phyloP scores from a whole-genome alignment of 192 early-diverging fungal genomes.

The Lobulomyces angularis region DNA sequence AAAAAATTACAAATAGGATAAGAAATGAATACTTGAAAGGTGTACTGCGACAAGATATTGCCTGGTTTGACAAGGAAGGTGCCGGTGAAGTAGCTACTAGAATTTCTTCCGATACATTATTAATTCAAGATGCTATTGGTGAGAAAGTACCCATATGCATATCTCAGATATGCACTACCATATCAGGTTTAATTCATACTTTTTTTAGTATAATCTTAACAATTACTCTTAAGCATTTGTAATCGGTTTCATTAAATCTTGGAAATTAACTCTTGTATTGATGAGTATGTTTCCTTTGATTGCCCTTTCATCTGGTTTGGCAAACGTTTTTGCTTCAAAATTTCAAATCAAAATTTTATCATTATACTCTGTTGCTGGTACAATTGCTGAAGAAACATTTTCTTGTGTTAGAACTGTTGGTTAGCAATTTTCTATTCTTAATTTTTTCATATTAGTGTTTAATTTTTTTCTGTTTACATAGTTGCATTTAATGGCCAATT shows the following conservation, averaged over 20 bases:
- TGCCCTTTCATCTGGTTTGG: constrained; percentile 21
- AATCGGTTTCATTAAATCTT: constrained; percentile 62
- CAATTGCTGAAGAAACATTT: constrained; percentile 32
- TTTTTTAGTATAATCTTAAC: no score
- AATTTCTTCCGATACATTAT: constrained; percentile 69
- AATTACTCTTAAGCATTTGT: no score
- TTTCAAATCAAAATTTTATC: constrained; percentile 17
- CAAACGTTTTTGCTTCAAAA: constrained; percentile 12
- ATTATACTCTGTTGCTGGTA: constrained; percentile 21
- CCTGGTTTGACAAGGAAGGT: constrained; percentile 68
- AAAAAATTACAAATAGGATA: constrained; percentile 55
- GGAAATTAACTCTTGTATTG: constrained; percentile 73
- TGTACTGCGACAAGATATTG: constrained; percentile 75
- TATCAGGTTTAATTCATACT: constrained; percentile 53
- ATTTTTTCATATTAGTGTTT: constrained; percentile 18
- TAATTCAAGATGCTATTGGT: constrained; percentile 78
- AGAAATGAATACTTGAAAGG: constrained; percentile 59
- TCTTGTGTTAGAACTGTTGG: constrained; percentile 23
- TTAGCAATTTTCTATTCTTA: background rate
- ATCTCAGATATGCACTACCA: constrained; percentile 38
- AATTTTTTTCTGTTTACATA: no score
- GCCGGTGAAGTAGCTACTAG: constrained; percentile 77
- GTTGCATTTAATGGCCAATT: constrained; percentile 23
- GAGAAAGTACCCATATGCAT: constrained; percentile 66
- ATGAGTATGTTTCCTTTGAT: constrained; percentile 64